Evolutionary conservation across 192 early-diverging fungal genomes (phyloP), one percentile per base, ranked within the genome.

Genomic region (Mortierella hygrophila): DNA sequence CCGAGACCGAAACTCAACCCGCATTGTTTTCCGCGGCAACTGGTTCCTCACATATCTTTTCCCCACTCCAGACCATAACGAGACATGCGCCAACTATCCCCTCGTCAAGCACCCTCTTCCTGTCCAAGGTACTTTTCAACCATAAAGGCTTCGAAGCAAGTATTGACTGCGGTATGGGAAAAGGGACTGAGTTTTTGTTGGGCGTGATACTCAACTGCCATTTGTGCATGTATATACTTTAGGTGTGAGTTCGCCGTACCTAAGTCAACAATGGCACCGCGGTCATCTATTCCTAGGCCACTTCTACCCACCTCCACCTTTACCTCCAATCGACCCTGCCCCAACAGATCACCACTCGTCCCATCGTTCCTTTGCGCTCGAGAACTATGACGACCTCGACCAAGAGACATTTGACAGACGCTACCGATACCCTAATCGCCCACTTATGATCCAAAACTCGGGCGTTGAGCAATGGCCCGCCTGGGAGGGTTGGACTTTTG

Each of bases 1-100:
- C 32, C 75, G 84, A 35, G 74, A 72, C 35, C 42, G 63, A 32
- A 42, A 63, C 9, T 68, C 81, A 18, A 74, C 68, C 20, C 70
- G 81, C 1, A 70, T 89, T 20, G 40, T 74, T 11, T 89, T 74
- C 75, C 71, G 88, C 3, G 88, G 88, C 16, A 80, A 46, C 13
- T 89, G 88, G 88, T 77, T 89, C 40, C 68, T 89, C 2, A 89
- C 83, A 15, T 89, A 86, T 52, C 38, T 89, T 15, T 89, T 89
- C 35, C 88, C 80, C n/a, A 35, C 38, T 23, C 79, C 80, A 6
- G 74, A 82, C 41, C 69, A 78, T 20, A 71, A 82, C 57, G 44
- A 68, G 2, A 83, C 81, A 18, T 86, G 83, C 46, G 21, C 65
- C 40, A 63, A 26, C 16, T 72, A 85, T 47, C 70, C 81, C 20